Conservation (phyloP, 371 early-diverging fungal species). For the Coemansia sp. region DNA sequence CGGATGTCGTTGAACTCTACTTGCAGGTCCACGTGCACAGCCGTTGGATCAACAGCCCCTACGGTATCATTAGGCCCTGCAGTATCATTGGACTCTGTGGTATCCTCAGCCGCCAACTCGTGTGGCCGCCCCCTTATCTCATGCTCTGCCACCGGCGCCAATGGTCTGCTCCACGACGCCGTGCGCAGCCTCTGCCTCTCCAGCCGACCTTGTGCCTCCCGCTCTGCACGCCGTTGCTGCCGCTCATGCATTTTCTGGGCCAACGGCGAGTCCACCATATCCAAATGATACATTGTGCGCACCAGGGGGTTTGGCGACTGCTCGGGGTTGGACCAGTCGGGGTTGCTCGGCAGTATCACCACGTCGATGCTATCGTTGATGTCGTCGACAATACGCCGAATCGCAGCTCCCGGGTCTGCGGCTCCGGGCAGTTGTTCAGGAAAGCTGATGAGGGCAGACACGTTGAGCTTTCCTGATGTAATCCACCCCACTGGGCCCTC, state of each 20-base stretch:
- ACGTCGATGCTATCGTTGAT: conserved; percentile 79
- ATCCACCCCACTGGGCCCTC: conserved; percentile 95
- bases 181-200: conserved; percentile 46
- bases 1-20: conserved; percentile 87
- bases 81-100: not conserved
- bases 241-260: conserved; percentile 42
- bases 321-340: conserved; percentile 45
- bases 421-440: conserved; percentile 51
- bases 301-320: conserved; percentile 40
- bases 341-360: conserved; percentile 52
- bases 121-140: not conserved
- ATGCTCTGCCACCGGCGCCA: conserved; percentile 30
- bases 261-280: conserved; percentile 41
- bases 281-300: conserved; percentile 28
- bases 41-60: conserved; percentile 19
- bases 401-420: conserved; percentile 60
- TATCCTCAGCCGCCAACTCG: not conserved
- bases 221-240: conserved; percentile 34
- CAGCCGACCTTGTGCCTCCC: conserved; percentile 37
- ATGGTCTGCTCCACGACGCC: conserved; percentile 43
- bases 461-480: conserved; percentile 82
- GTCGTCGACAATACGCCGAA: conserved; percentile 66
- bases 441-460: conserved; percentile 72
- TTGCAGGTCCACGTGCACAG: conserved; percentile 64
- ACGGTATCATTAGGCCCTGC: no score